Conservation (phyloP, 805 yeast species). For the Candida montana region DNA sequence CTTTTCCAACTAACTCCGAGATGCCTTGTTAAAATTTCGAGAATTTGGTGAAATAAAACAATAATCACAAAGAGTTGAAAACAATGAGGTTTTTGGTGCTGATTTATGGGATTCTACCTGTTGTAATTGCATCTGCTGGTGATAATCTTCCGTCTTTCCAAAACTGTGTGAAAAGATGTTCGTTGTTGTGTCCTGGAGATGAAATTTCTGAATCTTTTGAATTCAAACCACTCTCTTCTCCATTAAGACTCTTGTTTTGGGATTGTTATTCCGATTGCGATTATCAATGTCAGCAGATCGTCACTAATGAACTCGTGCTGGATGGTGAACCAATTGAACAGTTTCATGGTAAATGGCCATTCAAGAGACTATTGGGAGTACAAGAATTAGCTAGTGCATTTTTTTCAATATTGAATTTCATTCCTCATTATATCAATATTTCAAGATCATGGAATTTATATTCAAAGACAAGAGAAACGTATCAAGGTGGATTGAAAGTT, state of each 20-base stretch:
- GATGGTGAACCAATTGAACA: conserved; percentile 59
- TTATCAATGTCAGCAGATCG: conserved; percentile 80
- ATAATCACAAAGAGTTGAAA: too few relatives aligned
- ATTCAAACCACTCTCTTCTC: conserved; percentile 2
- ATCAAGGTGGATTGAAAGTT: conserved; percentile 10
- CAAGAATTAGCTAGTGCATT: conserved; percentile 81
- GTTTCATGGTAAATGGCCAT: conserved; percentile 99
- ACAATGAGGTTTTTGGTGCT: background rate
- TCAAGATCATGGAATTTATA: conserved; percentile 24
- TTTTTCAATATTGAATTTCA: conserved; percentile 67
- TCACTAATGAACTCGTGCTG: conserved; percentile 51
- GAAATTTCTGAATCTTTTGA: background rate
- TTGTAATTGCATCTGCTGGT: background rate
- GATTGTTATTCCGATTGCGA: conserved; percentile 79
- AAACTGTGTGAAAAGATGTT: background rate
- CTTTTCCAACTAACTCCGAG: too few relatives aligned
- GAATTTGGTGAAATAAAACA: too few relatives aligned
- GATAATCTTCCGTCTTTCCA: background rate
- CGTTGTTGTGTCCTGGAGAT: background rate
- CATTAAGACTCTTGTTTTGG: conserved; percentile 51
- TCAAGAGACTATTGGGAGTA: conserved; percentile 64
- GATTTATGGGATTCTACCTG: background rate
- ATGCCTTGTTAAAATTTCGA: too few relatives aligned
- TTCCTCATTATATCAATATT: conserved; percentile 56
- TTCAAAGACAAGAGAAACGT: background rate